Base-by-base conservation (phyloP, 192 early-diverging fungal species). In the Allomyces arbusculus region DNA sequence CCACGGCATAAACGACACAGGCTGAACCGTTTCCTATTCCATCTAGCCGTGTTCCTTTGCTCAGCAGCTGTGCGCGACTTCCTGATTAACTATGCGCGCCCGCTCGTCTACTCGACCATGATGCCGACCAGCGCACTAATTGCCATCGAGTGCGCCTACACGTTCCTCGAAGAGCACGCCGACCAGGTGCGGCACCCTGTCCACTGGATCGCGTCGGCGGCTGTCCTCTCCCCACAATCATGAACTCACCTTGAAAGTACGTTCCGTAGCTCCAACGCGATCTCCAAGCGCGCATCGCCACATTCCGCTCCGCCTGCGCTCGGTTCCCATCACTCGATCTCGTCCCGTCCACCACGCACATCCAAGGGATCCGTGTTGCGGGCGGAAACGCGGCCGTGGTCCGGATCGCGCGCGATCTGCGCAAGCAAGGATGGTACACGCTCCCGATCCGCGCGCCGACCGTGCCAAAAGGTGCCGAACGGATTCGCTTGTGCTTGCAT, bases 401-500 rank as follows among this genome's bases (percentile, higher is more conserved):
- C 16, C 16, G 16, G 12, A n/a, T 78, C 12, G 70, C 73, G 24
- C 67, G n/a, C 23, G 62, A 65, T 19, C 71, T 80, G 23, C 73
- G 69, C 58, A 1, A 10, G 16, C 50, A n/a, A 20, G 50, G 76
- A 3, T 74, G 75, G 22, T 79, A 79, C 66, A 76, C 78, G 22
- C 64, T 72, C 11, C 79, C 81, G 0, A 83, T 83, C 50, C 69
- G 81, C 14, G 75, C 73, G 7, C 81, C 81, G 10, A 80, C 79
- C 10, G 81, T 83, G 3, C 74, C 79, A 1, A 72, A 67, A 43
- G 81, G 81, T 8, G 44, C 64, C 4, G 81, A 83, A 63, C 73
- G 81, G 22, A 64, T 83, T 28, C 69, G 81, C 4, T 69, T 83
- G 10, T 83, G 81, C 67, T 55, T 83, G 22, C 81, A 83, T 69